Evolutionary conservation across 208 protist species (phyloP).

Genomic region (Trypanosoma mega): DNA sequence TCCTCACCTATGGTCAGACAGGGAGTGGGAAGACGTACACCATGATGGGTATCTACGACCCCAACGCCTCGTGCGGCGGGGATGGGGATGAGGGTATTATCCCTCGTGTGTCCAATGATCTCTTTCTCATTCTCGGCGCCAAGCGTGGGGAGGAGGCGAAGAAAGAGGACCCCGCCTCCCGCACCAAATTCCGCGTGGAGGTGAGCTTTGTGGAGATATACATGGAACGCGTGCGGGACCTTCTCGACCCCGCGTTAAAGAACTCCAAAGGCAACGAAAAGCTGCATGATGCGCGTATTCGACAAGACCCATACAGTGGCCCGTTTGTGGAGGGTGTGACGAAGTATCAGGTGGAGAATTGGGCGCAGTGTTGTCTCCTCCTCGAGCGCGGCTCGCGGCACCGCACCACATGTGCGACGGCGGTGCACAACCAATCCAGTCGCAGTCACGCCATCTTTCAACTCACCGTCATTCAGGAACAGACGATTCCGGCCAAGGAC

Average conservation of each 20-base stretch:
- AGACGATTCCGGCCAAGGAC: constrained; percentile 64
- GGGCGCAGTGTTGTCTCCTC: constrained; percentile 83
- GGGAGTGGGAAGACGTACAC: constrained; percentile 93
- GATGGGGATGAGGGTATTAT: constrained; percentile 90
- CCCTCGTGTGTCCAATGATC: constrained; percentile 87
- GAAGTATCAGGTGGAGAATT: constrained; percentile 88
- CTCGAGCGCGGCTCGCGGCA: constrained; percentile 89
- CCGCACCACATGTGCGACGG: constrained; percentile 92
- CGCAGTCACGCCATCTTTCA: constrained; percentile 91
- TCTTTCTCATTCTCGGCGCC: constrained; percentile 74
- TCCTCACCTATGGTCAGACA: constrained; percentile 93
- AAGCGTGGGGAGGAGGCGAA: constrained; percentile 39
- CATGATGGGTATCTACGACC: constrained; percentile 89
- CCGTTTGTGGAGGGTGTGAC: constrained; percentile 90
- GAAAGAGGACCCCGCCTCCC: constrained; percentile 25
- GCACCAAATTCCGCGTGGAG: constrained; percentile 80
- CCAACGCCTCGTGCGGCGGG: constrained; percentile 61
- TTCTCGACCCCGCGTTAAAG: constrained; percentile 89
- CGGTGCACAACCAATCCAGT: constrained; percentile 87
- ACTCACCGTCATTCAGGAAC: constrained; percentile 80
- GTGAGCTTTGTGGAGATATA: constrained; percentile 98
- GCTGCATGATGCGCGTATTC: constrained; percentile 86
- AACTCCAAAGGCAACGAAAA: constrained; percentile 76
- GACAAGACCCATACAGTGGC: constrained; percentile 83
- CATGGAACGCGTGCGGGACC: constrained; percentile 95